These are phyloP conservation scores for Pseudogymnoascus sp. DNA, from an alignment of 2,329 filamentous ascomycete species.

Conservation along the genomic window DNA sequence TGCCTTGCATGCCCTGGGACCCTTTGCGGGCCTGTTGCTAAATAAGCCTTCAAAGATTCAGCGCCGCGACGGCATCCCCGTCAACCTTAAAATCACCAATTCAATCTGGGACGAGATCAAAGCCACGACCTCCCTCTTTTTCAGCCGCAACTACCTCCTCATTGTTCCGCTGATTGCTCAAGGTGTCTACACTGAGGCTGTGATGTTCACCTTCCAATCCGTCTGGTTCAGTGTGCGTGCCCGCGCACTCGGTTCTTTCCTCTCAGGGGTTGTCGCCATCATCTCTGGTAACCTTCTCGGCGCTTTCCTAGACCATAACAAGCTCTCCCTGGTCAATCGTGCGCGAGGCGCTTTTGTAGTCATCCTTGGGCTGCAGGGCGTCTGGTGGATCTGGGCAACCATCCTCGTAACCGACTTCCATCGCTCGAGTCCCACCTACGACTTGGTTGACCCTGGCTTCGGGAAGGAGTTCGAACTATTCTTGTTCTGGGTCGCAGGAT, in stretches of 20 bases:
- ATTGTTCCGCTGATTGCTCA: constrained; percentile 61
- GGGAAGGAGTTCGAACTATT: constrained; percentile 59
- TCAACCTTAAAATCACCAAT: constrained; percentile 49
- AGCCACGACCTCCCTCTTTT: constrained; percentile 48
- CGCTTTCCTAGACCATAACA: constrained; percentile 19
- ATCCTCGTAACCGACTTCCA: constrained; percentile 54
- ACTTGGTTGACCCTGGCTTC: constrained; percentile 57
- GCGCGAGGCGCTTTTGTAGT: constrained; percentile 21
- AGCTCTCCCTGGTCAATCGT: constrained; percentile 19
- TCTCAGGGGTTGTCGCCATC: constrained; percentile 59
- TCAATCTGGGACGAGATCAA: constrained; percentile 51
- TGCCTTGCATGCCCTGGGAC: constrained; percentile 55
- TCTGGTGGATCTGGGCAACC: constrained; percentile 65
- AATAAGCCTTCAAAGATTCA: constrained; percentile 54
- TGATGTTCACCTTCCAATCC: constrained; percentile 61
- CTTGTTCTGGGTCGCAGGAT: constrained; percentile 56
- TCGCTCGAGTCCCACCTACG: constrained; percentile 48
- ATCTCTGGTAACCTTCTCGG: constrained; percentile 58
- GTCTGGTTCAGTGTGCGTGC: constrained; percentile 63
- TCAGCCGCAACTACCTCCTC: constrained; percentile 53
- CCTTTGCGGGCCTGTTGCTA: constrained; percentile 55
- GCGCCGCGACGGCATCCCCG: constrained; percentile 54
- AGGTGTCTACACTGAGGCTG: constrained; percentile 61
- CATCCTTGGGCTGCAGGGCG: constrained; percentile 45
- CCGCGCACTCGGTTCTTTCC: constrained; percentile 60